Evolutionary conservation across 1,284 basidiomycete genomes (phyloP).

Genomic region (Volvariella surrecta): DNA sequence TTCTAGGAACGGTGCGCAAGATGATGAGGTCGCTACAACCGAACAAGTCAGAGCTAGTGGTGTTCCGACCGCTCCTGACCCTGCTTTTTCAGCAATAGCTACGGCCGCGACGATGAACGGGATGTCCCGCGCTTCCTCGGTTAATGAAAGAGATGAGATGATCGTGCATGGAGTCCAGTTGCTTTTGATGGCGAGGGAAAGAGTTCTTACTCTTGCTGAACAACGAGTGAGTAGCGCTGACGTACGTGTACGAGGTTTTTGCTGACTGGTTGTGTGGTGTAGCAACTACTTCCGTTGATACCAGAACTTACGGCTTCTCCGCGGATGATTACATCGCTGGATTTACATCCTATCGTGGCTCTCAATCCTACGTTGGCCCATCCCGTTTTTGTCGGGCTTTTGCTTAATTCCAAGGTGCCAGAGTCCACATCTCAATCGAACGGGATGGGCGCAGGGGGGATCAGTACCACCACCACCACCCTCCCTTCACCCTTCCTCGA

Average conservation of each 20-base stretch:
- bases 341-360: slow-evolving; percentile 55
- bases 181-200: slow-evolving; percentile 55
- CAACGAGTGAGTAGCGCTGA: slow-evolving; percentile 42
- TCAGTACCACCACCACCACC: slow-evolving; percentile 23
- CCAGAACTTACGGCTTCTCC: slow-evolving; percentile 30
- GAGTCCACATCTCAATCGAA: neutral
- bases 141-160: slow-evolving; percentile 25
- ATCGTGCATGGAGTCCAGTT: slow-evolving; percentile 50
- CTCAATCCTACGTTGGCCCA: slow-evolving; percentile 61
- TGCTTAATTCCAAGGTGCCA: slow-evolving; percentile 24
- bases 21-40: too few species aligned
- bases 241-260: neutral
- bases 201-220: slow-evolving; percentile 63
- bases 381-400: slow-evolving; percentile 49
- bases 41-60: too few species aligned
- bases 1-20: too few species aligned
- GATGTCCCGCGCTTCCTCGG: neutral
- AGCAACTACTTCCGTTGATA: slow-evolving; percentile 41
- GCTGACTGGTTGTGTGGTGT: slow-evolving; percentile 8
- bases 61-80: too few species aligned
- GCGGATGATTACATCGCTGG: slow-evolving; percentile 54
- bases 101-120: too few species aligned
- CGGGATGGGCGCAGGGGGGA: slow-evolving; percentile 9
- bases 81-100: too few species aligned
- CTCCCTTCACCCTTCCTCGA: slow-evolving; percentile 41